Evolutionary conservation across 371 early-diverging fungal species (phyloP).

Genomic region (Zopfochytrium polystomum): DNA sequence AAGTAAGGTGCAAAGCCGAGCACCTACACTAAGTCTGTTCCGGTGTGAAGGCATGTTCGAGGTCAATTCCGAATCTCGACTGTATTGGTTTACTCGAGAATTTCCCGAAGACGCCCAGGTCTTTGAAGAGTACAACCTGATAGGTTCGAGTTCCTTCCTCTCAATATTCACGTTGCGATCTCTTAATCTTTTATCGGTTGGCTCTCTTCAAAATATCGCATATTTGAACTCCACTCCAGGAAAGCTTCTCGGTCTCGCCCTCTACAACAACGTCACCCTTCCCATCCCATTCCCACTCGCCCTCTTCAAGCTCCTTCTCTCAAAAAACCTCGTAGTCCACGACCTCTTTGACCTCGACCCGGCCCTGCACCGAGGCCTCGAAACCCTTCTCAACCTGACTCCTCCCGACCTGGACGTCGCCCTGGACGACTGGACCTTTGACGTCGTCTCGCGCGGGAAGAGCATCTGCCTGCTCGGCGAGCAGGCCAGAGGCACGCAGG

Average conservation of each 20-base stretch:
- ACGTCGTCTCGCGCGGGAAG: too few relatives aligned
- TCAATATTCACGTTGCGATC: not conserved
- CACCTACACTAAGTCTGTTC: too few relatives aligned
- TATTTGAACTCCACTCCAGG: conserved; percentile 44
- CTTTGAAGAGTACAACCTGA: conserved; percentile 63
- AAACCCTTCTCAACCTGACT: conserved; percentile 50
- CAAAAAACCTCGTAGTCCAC: conserved; percentile 44
- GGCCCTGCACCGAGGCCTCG: conserved; percentile 61
- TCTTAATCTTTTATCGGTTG: not conserved
- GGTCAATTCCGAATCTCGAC: conserved; percentile 70
- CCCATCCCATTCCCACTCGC: conserved; percentile 87
- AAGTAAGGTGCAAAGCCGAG: conserved; percentile 1
- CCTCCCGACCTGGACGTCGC: conserved; percentile 8
- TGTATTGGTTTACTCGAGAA: conserved; percentile 70
- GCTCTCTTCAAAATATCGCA: not conserved
- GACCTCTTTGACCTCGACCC: conserved; percentile 63
- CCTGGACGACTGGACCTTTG: conserved; percentile 55
- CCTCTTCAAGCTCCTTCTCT: conserved; percentile 89
- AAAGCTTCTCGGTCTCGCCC: conserved; percentile 83
- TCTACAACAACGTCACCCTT: conserved; percentile 87
- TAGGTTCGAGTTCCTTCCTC: too few relatives aligned
- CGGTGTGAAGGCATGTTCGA: conserved; percentile 84
- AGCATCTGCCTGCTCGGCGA: too few relatives aligned
- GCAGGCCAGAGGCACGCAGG: too few relatives aligned
- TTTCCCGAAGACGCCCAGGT: conserved; percentile 49